Evolutionary conservation across 2,329 filamentous ascomycete genomes (phyloP).

Genomic region (Mycosphaerella sp.): DNA sequence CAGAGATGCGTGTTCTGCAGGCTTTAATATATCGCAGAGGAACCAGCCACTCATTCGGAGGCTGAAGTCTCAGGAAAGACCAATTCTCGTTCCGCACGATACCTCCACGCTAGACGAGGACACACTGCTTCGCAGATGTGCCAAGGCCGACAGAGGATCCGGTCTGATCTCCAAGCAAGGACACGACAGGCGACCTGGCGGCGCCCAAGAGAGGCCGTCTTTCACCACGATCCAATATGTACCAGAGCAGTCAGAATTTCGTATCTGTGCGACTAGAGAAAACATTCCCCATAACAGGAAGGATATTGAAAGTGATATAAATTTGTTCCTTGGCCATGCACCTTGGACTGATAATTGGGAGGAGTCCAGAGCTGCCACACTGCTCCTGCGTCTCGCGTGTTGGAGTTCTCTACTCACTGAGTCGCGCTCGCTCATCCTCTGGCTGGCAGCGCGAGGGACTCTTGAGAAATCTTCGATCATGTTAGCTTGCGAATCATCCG

Average conservation of each 20-base stretch:
- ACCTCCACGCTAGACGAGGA: neutral
- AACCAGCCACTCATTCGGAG: neutral
- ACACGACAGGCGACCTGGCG: neutral
- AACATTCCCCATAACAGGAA: neutral
- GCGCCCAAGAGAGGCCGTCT: neutral
- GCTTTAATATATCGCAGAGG: neutral
- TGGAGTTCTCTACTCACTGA: neutral
- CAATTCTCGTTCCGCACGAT: neutral
- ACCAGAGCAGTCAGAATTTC: neutral
- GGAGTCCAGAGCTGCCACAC: neutral
- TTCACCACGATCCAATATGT: neutral
- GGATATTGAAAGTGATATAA: neutral
- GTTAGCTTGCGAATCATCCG: neutral
- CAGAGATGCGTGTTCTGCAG: neutral
- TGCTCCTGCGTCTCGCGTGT: neutral
- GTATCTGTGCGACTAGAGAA: neutral
- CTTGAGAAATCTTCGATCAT: neutral
- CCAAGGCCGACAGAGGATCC: neutral
- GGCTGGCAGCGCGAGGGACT: neutral
- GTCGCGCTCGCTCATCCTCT: neutral
- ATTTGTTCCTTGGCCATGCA: neutral
- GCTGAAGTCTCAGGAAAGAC: neutral
- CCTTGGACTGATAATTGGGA: neutral
- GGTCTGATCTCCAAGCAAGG: neutral
- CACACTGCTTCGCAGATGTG: neutral